A percentile compares a stretch with the other conserved stretches of the same genome.
phyloP scores from a whole-genome alignment of 345 rosid species.

The Arabidopsis arenosa region DNA sequence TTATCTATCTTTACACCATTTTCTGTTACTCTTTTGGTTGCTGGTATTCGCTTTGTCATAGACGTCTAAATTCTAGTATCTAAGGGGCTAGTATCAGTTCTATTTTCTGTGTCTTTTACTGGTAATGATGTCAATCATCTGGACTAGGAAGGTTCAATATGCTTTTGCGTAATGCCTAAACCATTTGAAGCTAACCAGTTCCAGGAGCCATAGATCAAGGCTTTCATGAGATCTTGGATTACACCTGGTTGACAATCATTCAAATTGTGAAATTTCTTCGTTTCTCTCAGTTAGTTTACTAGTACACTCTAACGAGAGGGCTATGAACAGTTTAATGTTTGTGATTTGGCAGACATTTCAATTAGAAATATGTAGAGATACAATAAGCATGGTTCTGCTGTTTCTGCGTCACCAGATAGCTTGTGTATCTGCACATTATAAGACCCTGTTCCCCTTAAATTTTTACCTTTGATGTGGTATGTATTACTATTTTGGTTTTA shows the following conservation, averaged over 20 bases:
- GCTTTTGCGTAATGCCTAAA: conserved; percentile 4
- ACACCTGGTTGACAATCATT: conserved; percentile 9
- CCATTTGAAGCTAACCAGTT: conserved; percentile 16
- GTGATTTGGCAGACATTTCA: conserved; percentile 23
- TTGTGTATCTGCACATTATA: conserved; percentile 4
- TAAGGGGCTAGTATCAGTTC: background rate
- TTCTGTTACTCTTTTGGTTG: conserved; percentile 7
- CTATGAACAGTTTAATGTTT: conserved; percentile 19
- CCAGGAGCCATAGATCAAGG: background rate
- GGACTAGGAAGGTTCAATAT: conserved; percentile 5
- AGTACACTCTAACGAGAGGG: background rate
- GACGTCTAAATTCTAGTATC: background rate
- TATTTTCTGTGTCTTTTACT: conserved; percentile 8
- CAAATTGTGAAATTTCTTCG: background rate
- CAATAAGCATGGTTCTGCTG: conserved; percentile 19
- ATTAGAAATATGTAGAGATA: conserved; percentile 3
- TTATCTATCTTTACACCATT: conserved; percentile 12
- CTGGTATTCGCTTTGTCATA: conserved; percentile 13
- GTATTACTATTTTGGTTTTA: conserved; percentile 46
- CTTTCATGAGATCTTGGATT: conserved; percentile 23
- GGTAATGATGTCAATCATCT: conserved; percentile 11
- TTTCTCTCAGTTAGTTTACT: background rate
- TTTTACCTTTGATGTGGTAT: conserved; percentile 2
- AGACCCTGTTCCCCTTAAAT: background rate
- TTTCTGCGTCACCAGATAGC: conserved; percentile 24